A percentile compares a stretch with the other conserved stretches of the same genome.
Evolutionary conservation across 2,329 filamentous ascomycete genomes (phyloP).

Genomic region (Cladosporium sp.): DNA sequence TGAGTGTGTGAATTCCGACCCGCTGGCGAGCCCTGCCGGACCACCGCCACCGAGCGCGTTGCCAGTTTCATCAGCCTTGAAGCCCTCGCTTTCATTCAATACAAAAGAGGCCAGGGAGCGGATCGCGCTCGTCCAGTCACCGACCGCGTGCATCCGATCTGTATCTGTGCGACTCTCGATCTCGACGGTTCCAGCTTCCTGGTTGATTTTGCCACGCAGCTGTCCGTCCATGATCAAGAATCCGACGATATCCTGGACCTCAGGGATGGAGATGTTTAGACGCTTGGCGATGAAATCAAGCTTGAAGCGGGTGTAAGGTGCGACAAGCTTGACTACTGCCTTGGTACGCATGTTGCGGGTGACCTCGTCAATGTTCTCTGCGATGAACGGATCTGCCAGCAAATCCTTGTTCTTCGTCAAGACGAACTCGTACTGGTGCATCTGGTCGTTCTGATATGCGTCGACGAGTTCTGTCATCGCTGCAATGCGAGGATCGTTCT

Average conservation of each 20-base stretch:
- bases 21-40: background rate
- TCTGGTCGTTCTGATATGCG: constrained; percentile 92
- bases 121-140: constrained; percentile 68
- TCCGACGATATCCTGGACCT: constrained; percentile 93
- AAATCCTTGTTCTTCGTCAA: constrained; percentile 85
- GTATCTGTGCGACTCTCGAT: constrained; percentile 71
- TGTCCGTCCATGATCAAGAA: constrained; percentile 90
- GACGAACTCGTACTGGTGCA: constrained; percentile 84
- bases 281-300: constrained; percentile 82
- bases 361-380: constrained; percentile 98
- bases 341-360: constrained; percentile 98
- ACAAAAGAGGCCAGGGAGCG: constrained; percentile 65
- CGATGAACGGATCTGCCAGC: constrained; percentile 88
- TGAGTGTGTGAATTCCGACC: constrained; percentile 11
- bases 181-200: constrained; percentile 77
- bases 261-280: constrained; percentile 76
- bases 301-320: constrained; percentile 90
- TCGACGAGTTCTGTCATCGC: constrained; percentile 98
- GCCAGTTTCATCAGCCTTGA: constrained; percentile 46
- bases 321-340: constrained; percentile 86
- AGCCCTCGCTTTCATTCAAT: constrained; percentile 74
- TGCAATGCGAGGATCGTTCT: constrained; percentile 87
- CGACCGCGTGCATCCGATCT: constrained; percentile 68
- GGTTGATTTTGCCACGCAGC: constrained; percentile 82
- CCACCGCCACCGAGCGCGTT: constrained; percentile 1